Evolutionary conservation across 441 rosid species (phyloP).

Genomic region (Brassica balearica): DNA sequence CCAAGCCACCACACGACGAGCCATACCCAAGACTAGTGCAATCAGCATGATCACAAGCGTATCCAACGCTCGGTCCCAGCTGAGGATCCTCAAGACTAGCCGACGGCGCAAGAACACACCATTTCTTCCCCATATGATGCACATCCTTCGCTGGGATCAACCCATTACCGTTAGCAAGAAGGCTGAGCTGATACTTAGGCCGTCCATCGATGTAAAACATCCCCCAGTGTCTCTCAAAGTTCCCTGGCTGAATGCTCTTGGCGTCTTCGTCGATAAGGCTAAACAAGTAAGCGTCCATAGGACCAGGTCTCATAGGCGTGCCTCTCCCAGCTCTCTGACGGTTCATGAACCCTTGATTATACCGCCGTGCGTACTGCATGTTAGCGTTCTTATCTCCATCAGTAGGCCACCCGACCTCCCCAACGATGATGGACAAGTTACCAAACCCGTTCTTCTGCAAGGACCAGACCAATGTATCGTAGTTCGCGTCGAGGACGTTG

Average conservation of each 20-base stretch:
- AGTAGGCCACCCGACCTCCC: constrained; percentile 74
- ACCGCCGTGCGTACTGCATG: constrained; percentile 47
- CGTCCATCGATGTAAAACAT: constrained; percentile 55
- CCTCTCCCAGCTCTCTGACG: constrained; percentile 51
- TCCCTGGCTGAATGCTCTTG: constrained; percentile 65
- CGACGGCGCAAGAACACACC: constrained; percentile 53
- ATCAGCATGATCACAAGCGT: constrained; percentile 59
- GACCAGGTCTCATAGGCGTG: constrained; percentile 62
- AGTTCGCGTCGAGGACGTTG: constrained; percentile 67
- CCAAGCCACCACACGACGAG: constrained; percentile 57
- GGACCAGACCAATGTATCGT: constrained; percentile 61
- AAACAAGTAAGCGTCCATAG: constrained; percentile 64
- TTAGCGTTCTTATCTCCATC: constrained; percentile 66
- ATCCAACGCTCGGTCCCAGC: constrained; percentile 52
- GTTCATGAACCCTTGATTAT: constrained; percentile 62
- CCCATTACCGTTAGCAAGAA: constrained; percentile 39
- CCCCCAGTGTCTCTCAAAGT: constrained; percentile 78
- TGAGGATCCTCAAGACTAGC: constrained; percentile 54
- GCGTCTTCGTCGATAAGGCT: constrained; percentile 71
- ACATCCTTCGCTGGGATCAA: constrained; percentile 53
- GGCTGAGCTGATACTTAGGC: constrained; percentile 57
- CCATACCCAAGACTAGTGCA: constrained; percentile 66
- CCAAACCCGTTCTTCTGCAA: constrained; percentile 59
- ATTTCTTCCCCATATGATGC: constrained; percentile 50
- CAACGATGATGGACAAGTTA: constrained; percentile 53